These are phyloP conservation scores for Samsoniella hepiali DNA, from an alignment of 2,329 filamentous ascomycete species.

Conservation along the genomic window DNA sequence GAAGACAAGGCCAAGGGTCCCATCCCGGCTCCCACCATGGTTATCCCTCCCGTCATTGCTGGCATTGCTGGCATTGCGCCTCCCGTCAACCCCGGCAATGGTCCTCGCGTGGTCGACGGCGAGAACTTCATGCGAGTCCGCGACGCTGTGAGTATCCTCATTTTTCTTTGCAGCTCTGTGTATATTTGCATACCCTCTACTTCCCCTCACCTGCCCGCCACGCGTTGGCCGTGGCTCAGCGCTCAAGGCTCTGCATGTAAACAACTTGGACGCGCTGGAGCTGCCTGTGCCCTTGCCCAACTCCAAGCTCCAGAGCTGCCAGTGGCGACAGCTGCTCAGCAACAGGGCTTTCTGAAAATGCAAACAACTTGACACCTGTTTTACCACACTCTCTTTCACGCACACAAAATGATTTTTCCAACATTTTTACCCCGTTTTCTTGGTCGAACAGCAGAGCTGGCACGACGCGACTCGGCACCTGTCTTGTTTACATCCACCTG, in stretches of 20 bases:
- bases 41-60: slow-evolving; percentile 32
- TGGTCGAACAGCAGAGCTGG: not conserved
- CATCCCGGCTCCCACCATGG: slow-evolving; percentile 38
- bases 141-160: slow-evolving; percentile 67
- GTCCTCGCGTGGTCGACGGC: slow-evolving; percentile 53
- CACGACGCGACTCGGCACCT: slow-evolving; percentile 12
- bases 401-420: not conserved
- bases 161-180: slow-evolving; percentile 18
- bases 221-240: not conserved
- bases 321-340: not conserved
- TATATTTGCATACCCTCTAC: not conserved
- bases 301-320: not conserved
- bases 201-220: not conserved
- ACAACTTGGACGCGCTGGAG: slow-evolving; percentile 1
- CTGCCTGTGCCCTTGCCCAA: not conserved
- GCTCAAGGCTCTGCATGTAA: slow-evolving; percentile 3
- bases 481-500: slow-evolving; percentile 16
- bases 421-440: not conserved
- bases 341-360: not conserved
- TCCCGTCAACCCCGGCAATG: slow-evolving; percentile 21
- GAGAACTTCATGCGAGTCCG: slow-evolving; percentile 77
- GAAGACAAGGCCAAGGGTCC: slow-evolving; percentile 38
- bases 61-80: slow-evolving; percentile 24
- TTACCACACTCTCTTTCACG: not conserved
- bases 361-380: not conserved